Base-by-base conservation (phyloP, 2,329 filamentous ascomycete genomes). In the Penicillium sp. region DNA sequence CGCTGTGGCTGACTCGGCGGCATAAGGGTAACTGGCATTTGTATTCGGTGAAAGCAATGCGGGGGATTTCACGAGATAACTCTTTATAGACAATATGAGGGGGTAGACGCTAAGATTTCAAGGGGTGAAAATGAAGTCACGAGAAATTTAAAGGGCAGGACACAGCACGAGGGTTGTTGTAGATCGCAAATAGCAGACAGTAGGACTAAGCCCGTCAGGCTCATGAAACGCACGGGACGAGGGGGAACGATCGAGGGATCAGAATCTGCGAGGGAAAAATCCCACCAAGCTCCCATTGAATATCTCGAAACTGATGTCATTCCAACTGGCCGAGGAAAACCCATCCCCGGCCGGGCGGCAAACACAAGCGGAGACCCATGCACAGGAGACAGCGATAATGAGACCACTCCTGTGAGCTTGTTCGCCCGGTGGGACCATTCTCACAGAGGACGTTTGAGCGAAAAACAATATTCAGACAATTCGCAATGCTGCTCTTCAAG, bases 401-500 rank as follows among this genome's bases (percentile, higher is more conserved):
- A 31, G 43, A 15, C 42, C 42, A 8, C 14, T 15, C 25, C 2
- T 11, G 25, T 20, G 15, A 34, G 22, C 20, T 22, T 25, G n/a
- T 31, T 25, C 38, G 38, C 15, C n/a, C 14, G 35, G 22, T 42
- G 38, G 37, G 51, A 41, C 37, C 28, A 11, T 25, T 20, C 7
- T 47, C 2, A 7, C 41, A 15, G 14, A 47, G 22, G 42, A 31
- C 1, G 22, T 47, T 20, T 1, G n/a, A 35, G 35, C 11, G 20
- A 39, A 47, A 47, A 15, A 47, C 14, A 45, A 10, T 47, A 3
- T 31, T 31, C 25, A 47, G 15, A n/a, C 43, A 17, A 47, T 17
- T 31, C 5, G 14, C 6, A 17, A 17, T 4, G 43, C 43, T 15
- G 28, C 7, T 35, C 4, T 11, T 37, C 28, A 95, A 68, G 86